Percentiles rank a stretch among this genome's conserved stretches.
phyloP scores from a whole-genome alignment of 306 rosid species.

The Bauhinia variegata region DNA sequence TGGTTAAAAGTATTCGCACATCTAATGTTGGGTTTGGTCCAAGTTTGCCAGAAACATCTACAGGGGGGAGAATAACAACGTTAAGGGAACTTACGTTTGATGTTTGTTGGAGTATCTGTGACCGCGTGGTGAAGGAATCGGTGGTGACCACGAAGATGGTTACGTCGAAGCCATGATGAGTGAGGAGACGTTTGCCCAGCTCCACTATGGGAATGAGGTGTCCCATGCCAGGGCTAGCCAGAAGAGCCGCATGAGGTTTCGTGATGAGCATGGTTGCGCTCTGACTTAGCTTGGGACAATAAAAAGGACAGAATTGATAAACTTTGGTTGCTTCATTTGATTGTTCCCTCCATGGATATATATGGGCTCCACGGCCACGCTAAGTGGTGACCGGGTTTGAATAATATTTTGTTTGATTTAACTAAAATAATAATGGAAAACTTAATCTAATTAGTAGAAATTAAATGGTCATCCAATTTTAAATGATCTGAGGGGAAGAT shows the following conservation, averaged over 20 bases:
- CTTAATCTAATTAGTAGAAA: too few relatives aligned
- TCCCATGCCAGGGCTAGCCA: slow-evolving; percentile 51
- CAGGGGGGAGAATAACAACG: neutral
- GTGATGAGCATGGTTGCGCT: neutral
- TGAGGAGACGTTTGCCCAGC: slow-evolving; percentile 45
- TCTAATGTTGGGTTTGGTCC: neutral
- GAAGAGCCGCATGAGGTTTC: slow-evolving; percentile 37
- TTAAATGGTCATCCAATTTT: too few relatives aligned
- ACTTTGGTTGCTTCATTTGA: too few relatives aligned
- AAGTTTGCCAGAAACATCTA: neutral
- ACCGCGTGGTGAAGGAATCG: slow-evolving; percentile 22
- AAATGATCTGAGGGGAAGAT: too few relatives aligned
- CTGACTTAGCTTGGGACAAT: too few relatives aligned
- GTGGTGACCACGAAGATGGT: slow-evolving; percentile 44
- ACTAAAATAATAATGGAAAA: too few relatives aligned
- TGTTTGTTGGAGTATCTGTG: neutral
- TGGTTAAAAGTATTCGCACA: neutral
- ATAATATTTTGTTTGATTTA: too few relatives aligned
- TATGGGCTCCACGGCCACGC: too few relatives aligned
- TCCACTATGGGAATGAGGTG: slow-evolving; percentile 47
- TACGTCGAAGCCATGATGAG: slow-evolving; percentile 37
- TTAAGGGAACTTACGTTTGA: neutral
- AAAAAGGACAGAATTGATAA: too few relatives aligned
- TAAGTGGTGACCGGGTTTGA: too few relatives aligned
- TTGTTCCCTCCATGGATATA: too few relatives aligned